phyloP scores from a whole-genome alignment of 345 rosid species.

The Eucalyptus regnans region DNA sequence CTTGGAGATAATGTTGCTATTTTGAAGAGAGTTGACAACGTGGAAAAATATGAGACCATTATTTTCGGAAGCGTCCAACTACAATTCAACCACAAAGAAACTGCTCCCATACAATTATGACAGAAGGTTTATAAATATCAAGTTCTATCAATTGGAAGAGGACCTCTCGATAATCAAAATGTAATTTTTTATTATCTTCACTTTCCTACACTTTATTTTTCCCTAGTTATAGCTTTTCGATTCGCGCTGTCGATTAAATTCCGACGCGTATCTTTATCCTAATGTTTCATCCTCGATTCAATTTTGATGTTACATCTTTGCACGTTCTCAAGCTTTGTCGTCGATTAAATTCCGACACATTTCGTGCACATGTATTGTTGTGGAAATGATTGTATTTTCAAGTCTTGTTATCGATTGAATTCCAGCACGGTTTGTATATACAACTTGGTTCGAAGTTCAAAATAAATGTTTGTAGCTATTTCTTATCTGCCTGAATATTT shows the following conservation, averaged over 20 bases:
- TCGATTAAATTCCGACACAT: fast-evolving
- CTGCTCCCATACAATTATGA: fast-evolving
- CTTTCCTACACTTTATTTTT: no score
- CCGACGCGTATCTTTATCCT: fast-evolving
- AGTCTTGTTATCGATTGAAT: no score
- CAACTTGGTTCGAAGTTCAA: fast-evolving
- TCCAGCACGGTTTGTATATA: fast-evolving
- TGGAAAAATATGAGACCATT: no score
- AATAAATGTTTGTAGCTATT: no score
- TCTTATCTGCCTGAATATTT: fast-evolving
- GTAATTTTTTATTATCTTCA: no score
- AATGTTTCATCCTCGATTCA: fast-evolving
- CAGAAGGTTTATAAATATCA: no score
- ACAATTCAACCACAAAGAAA: no score
- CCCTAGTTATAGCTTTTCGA: no score
- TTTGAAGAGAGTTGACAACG: no score
- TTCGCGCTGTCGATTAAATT: fast-evolving
- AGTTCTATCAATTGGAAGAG: fast-evolving
- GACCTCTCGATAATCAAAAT: fast-evolving
- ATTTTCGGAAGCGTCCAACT: fast-evolving
- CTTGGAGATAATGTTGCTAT: no score
- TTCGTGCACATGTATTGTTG: fast-evolving
- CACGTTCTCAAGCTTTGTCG: fast-evolving
- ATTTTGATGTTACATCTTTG: fast-evolving
- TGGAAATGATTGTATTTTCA: no score